Evolutionary conservation across 305 asterid species (phyloP).

Genomic region (Solanum aculeatissimum): DNA sequence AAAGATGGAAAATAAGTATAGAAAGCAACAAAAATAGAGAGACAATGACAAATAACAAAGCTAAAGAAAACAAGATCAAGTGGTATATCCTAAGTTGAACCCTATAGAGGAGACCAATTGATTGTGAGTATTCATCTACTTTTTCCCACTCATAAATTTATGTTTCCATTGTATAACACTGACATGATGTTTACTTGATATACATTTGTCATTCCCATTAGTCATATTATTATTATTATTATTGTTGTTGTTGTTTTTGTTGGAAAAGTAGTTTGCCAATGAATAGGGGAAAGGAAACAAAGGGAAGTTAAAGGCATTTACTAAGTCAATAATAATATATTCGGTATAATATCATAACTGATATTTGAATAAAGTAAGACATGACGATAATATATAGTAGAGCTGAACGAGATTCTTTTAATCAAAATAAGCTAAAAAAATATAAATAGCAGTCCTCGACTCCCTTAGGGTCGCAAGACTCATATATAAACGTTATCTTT

Average conservation of each 20-base stretch:
- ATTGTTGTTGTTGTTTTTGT: too few relatives aligned
- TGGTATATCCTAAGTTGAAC: conserved; percentile 17
- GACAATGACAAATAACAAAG: not conserved
- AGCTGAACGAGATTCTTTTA: too few relatives aligned
- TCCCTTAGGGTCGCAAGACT: too few relatives aligned
- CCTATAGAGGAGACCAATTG: conserved; percentile 23
- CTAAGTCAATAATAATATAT: not conserved
- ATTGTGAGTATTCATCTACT: conserved; percentile 7
- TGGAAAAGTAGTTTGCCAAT: not conserved
- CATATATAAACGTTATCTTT: too few relatives aligned
- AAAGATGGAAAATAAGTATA: not conserved
- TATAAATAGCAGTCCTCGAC: too few relatives aligned
- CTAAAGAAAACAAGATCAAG: conserved; percentile 14
- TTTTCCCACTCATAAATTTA: not conserved
- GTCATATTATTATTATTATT: not conserved
- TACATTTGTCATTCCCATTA: not conserved
- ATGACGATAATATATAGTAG: too few relatives aligned
- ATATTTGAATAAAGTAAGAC: too few relatives aligned
- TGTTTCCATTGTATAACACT: not conserved
- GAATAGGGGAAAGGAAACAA: not conserved
- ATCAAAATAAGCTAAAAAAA: too few relatives aligned
- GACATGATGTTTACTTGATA: not conserved
- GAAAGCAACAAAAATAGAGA: not conserved
- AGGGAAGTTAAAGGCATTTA: not conserved
- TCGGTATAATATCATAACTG: too few relatives aligned